Percentiles rank a stretch among this genome's conserved stretches.
Conservation (phyloP, 2,329 filamentous ascomycete genomes). For the Cladosporium sp. region DNA sequence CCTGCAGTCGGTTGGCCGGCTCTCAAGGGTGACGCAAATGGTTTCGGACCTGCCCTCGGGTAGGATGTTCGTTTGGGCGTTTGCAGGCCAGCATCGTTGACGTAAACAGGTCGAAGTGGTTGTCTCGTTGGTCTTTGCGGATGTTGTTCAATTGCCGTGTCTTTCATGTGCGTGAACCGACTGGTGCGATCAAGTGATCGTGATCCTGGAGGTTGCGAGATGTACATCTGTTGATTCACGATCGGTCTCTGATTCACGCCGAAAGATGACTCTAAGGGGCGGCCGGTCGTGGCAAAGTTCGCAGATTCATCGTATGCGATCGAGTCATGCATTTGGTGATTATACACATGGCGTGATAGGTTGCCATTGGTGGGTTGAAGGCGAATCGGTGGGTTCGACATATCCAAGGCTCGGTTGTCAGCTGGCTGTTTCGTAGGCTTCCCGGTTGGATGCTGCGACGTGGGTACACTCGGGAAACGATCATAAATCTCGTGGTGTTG, state of each 20-base stretch:
- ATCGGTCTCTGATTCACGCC: neutral
- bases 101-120: neutral
- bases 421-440: neutral
- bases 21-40: slow-evolving; percentile 22
- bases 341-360: neutral
- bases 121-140: neutral
- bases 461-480: neutral
- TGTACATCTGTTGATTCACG: neutral
- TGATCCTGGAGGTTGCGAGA: neutral
- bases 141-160: neutral
- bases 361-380: neutral
- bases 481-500: neutral
- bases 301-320: neutral
- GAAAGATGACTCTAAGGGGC: neutral
- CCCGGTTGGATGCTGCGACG: neutral
- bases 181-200: neutral
- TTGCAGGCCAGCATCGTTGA: neutral
- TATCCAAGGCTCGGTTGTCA: neutral
- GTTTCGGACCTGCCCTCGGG: neutral
- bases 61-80: neutral
- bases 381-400: neutral
- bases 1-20: slow-evolving; percentile 7
- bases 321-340: neutral
- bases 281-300: neutral
- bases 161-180: neutral